Conservation (phyloP, 768 basidiomycete species). For the Pleurotus eryngii region DNA sequence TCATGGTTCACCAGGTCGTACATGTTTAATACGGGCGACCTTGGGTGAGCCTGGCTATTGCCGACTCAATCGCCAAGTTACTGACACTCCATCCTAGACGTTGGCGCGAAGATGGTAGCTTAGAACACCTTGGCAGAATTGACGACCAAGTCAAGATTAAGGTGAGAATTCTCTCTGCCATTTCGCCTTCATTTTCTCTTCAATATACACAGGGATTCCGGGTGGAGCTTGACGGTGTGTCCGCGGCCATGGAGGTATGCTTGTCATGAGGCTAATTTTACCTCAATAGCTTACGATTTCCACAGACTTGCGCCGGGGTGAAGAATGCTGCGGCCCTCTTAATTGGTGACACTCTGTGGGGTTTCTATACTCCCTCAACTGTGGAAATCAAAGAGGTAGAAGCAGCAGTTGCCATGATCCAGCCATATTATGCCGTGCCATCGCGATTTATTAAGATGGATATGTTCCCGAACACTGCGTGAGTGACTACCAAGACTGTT, state of each 20-base stretch:
- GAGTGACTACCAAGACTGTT: constrained; percentile 15
- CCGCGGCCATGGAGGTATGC: constrained; percentile 54
- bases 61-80: background rate
- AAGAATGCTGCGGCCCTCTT: constrained; percentile 47
- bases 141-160: constrained; percentile 68
- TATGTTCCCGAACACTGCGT: constrained; percentile 52
- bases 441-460: constrained; percentile 39
- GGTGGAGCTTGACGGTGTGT: constrained; percentile 61
- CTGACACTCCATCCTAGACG: constrained; percentile 25
- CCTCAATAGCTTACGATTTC: background rate
- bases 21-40: constrained; percentile 67
- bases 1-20: constrained; percentile 21
- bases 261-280: background rate
- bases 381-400: constrained; percentile 29
- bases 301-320: constrained; percentile 38
- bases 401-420: constrained; percentile 31
- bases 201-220: constrained; percentile 46
- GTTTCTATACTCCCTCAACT: constrained; percentile 43
- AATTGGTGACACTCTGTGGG: constrained; percentile 52
- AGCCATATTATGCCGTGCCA: constrained; percentile 49
- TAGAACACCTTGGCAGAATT: constrained; percentile 56
- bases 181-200: background rate
- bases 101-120: constrained; percentile 48
- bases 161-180: constrained; percentile 22
- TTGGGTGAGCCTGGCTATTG: constrained; percentile 34